Evolutionary conservation across 1,284 basidiomycete species (phyloP), one percentile per base, ranked within the genome.

Genomic region (Hemileia vastatrix): DNA sequence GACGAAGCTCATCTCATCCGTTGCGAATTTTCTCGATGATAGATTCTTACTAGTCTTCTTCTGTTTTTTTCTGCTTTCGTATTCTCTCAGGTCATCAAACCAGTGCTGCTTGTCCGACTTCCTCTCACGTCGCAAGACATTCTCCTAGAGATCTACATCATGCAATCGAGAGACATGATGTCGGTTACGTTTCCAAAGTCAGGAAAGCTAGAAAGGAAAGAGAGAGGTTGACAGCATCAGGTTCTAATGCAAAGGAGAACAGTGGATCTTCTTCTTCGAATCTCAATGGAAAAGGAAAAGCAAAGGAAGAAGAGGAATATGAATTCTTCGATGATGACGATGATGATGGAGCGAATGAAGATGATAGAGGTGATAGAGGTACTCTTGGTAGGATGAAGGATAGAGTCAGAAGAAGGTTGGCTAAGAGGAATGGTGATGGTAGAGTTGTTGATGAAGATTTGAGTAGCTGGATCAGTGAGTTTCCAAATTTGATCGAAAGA

Each of bases 121-220:
- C 66, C 6, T 61, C 66, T 15, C 65, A 64, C 5, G 67, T 64
- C 3, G 69, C 70, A 11, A 57, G 68, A 21, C 70, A 71, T 43
- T 67, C 66, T 13, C 70, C 69, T 3, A 56, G 70, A 19, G 70
- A 71, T 45, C 64, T 71, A 3, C 67, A 70, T 54, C 70, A 70
- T 18, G 69, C 69, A 9, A 67, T 71, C 57, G 70, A 70, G 43
- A 54, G 65, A 15, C 69, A 71, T 50, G 70, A 71, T 51, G 60
- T 68, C 19, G 65, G 64, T 13, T 71, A 65, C 59, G 58, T 71
- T 6, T 54, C 53, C 40, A 69, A 68, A 55, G 64, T 66, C 36
- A 40, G 36, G 15, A 40, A 40, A 15, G 36, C 36, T 40, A 9
- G 15, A 15, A 40, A 40, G 36, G 36, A 40, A 40, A 40, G 15